Percentiles rank a stretch among this genome's conserved stretches.
phyloP scores from a whole-genome alignment of 2,329 filamentous ascomycete genomes.

The Diaporthe humulicola region DNA sequence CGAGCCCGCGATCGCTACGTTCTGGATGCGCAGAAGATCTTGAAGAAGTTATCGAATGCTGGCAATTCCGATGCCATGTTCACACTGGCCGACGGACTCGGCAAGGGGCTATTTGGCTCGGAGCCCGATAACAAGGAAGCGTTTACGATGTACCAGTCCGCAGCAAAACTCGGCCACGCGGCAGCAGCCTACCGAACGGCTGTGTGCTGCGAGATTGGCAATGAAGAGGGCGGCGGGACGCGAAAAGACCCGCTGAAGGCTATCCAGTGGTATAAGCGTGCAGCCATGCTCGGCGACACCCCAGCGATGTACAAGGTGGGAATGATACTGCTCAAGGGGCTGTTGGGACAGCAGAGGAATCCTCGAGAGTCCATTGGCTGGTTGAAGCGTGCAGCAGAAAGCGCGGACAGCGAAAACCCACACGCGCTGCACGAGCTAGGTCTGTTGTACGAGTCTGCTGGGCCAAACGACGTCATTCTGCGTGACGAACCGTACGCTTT shows the following conservation, averaged over 20 bases:
- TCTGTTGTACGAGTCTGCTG: slow-evolving; percentile 73
- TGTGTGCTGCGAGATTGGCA: slow-evolving; percentile 96
- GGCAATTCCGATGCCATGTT: slow-evolving; percentile 93
- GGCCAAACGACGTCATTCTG: slow-evolving; percentile 78
- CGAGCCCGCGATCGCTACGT: slow-evolving; percentile 88
- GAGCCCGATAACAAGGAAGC: slow-evolving; percentile 91
- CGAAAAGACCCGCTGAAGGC: slow-evolving; percentile 92
- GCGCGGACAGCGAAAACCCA: slow-evolving; percentile 89
- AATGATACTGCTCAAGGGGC: slow-evolving; percentile 93
- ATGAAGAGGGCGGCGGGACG: slow-evolving; percentile 94
- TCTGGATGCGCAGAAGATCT: slow-evolving; percentile 86
- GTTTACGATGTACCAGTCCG: slow-evolving; percentile 92
- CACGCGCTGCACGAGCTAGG: slow-evolving; percentile 94
- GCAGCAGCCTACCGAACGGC: slow-evolving; percentile 93
- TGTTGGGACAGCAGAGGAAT: slow-evolving; percentile 88
- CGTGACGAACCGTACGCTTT: slow-evolving; percentile 86
- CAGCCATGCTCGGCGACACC: slow-evolving; percentile 89
- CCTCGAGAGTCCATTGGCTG: slow-evolving; percentile 89
- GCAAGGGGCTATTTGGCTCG: slow-evolving; percentile 82
- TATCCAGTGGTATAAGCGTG: slow-evolving; percentile 97
- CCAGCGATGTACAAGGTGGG: slow-evolving; percentile 99
- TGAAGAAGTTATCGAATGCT: slow-evolving; percentile 85
- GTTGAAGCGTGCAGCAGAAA: slow-evolving; percentile 93
- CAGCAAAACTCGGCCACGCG: slow-evolving; percentile 89
- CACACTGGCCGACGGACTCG: slow-evolving; percentile 89